phyloP scores from a whole-genome alignment of 2,329 filamentous ascomycete species.

The Fusarium concolor region DNA sequence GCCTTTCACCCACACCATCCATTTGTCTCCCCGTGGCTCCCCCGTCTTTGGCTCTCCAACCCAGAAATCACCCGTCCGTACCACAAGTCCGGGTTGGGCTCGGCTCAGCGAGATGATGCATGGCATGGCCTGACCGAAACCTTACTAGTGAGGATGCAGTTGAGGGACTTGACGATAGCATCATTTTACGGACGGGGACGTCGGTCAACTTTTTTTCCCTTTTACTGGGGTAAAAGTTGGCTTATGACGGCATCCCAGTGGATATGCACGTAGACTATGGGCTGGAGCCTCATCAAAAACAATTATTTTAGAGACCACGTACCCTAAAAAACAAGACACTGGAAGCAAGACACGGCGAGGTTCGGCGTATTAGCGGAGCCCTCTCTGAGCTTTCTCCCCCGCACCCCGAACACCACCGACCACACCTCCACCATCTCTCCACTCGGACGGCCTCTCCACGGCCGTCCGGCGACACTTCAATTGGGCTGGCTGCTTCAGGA shows the following conservation, averaged over 20 bases:
- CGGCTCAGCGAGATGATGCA: constrained; percentile 34
- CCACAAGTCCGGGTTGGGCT: constrained; percentile 36
- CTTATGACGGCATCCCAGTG: constrained; percentile 36
- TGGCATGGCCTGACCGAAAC: constrained; percentile 42
- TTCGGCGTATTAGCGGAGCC: constrained; percentile 48
- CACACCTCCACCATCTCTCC: constrained; percentile 35
- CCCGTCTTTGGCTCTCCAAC: constrained; percentile 27
- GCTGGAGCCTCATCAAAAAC: constrained; percentile 11
- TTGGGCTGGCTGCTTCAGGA: constrained; percentile 29
- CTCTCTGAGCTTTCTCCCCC: constrained; percentile 39
- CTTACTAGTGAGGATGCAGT: constrained; percentile 18
- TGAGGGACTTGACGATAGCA: constrained; percentile 25
- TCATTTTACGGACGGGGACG: constrained; percentile 13
- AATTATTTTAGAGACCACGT: constrained; percentile 2
- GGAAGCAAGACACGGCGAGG: constrained; percentile 32
- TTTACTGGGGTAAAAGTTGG: constrained; percentile 21
- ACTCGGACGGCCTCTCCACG: constrained; percentile 40
- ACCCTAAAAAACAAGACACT: constrained; percentile 24
- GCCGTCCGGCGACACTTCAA: constrained; percentile 35
- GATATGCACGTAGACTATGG: constrained; percentile 16
- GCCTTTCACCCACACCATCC: constrained; percentile 35
- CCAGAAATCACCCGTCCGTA: constrained; percentile 31
- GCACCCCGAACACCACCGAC: constrained; percentile 41
- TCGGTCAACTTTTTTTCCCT: neutral
- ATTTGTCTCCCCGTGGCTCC: constrained; percentile 29